Percentiles rank a stretch among this genome's conserved stretches.
Conservation (phyloP, 2,329 filamentous ascomycete genomes). For the Bipolaris bicolor region DNA sequence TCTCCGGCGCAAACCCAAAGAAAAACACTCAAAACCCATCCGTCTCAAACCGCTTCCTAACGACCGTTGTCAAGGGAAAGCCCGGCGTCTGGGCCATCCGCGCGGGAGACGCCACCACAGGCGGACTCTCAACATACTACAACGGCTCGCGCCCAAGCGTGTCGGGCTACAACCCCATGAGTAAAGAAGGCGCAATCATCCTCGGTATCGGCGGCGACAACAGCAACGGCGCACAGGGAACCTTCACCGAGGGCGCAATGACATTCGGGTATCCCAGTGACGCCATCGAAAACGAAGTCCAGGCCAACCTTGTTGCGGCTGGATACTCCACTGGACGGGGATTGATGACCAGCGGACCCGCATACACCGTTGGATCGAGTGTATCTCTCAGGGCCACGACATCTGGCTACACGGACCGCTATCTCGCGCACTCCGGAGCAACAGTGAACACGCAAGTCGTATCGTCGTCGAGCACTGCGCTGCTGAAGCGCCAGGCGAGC, state of each 20-base stretch:
- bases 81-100: constrained; percentile 65
- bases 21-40: constrained; percentile 61
- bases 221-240: constrained; percentile 64
- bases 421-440: constrained; percentile 60
- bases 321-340: constrained; percentile 55
- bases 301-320: constrained; percentile 66
- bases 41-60: constrained; percentile 63
- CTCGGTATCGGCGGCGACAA: constrained; percentile 76
- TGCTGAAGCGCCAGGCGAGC: constrained; percentile 60
- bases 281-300: constrained; percentile 63
- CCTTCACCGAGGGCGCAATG: constrained; percentile 71
- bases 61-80: constrained; percentile 62
- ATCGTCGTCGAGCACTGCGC: constrained; percentile 56
- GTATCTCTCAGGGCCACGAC: constrained; percentile 64
- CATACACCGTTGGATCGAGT: constrained; percentile 56
- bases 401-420: constrained; percentile 59
- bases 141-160: constrained; percentile 60
- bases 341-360: constrained; percentile 57
- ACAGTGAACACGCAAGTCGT: constrained; percentile 63
- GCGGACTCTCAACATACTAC: constrained; percentile 64
- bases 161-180: constrained; percentile 66
- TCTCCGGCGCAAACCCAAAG: constrained; percentile 58
- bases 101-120: constrained; percentile 62
- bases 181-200: constrained; percentile 68
- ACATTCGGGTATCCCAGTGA: constrained; percentile 67